Evolutionary conservation across 1,284 basidiomycete genomes (phyloP).

Genomic region (Sphagnurus paluster): DNA sequence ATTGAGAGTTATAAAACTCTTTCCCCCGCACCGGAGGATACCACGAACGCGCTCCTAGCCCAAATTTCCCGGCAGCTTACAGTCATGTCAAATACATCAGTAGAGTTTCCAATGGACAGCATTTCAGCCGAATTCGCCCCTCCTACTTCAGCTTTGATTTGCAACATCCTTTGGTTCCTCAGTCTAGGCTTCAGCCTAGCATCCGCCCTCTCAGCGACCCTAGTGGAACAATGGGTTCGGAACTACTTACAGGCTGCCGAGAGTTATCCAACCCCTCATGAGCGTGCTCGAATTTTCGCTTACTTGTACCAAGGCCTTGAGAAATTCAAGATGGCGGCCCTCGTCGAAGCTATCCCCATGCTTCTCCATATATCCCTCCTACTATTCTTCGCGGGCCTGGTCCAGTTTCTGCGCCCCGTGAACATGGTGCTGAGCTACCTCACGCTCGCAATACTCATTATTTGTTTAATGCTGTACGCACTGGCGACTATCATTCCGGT

Average conservation of each 20-base stretch:
- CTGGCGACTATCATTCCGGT: constrained; percentile 34
- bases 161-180: constrained; percentile 38
- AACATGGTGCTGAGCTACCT: constrained; percentile 31
- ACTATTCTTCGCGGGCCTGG: constrained; percentile 40
- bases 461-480: constrained; percentile 30
- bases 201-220: constrained; percentile 32
- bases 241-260: constrained; percentile 34
- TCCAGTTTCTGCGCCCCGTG: constrained; percentile 35
- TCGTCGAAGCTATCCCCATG: constrained; percentile 38
- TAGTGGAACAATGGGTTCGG: constrained; percentile 34
- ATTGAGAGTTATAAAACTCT: constrained; percentile 42
- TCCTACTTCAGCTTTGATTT: constrained; percentile 25
- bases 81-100: constrained; percentile 20
- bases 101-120: background rate
- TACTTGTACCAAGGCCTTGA: constrained; percentile 36
- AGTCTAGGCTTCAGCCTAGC: constrained; percentile 31
- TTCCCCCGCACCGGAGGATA: constrained; percentile 31
- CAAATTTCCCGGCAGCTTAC: constrained; percentile 33
- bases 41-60: constrained; percentile 30
- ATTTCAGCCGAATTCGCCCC: constrained; percentile 15
- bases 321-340: constrained; percentile 33
- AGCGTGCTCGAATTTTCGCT: constrained; percentile 36
- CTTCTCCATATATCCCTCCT: constrained; percentile 41
- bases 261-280: constrained; percentile 34
- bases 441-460: constrained; percentile 29